Evolutionary conservation across 148 eudicot species (phyloP).

Genomic region (Silene uniflora): DNA sequence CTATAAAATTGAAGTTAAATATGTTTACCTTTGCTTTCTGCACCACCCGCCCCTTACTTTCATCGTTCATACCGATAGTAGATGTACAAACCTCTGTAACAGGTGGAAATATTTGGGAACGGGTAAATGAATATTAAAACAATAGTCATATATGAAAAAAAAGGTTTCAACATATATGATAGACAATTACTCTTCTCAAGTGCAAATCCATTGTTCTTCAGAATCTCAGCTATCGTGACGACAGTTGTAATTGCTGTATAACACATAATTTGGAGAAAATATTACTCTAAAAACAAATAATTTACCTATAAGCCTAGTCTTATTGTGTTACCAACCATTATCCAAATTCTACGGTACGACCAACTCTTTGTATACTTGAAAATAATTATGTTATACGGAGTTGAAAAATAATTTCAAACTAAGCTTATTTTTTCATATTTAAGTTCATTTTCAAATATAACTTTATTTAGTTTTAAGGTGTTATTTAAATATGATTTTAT

Average conservation of each 20-base stretch:
- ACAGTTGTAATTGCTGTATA: slow-evolving; percentile 77
- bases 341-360: too few species aligned
- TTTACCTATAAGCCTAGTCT: too few species aligned
- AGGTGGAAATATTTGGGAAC: background rate
- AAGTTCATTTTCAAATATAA: too few species aligned
- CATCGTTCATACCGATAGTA: slow-evolving; percentile 68
- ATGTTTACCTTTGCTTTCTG: slow-evolving; percentile 67
- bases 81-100: slow-evolving; percentile 61
- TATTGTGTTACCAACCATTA: too few species aligned
- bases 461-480: too few species aligned
- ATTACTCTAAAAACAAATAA: background rate
- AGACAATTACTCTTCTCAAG: slow-evolving; percentile 59
- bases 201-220: slow-evolving; percentile 84
- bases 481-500: too few species aligned
- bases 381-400: too few species aligned
- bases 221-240: slow-evolving; percentile 70
- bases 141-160: background rate
- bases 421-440: too few species aligned
- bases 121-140: background rate
- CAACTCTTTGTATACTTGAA: too few species aligned
- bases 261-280: background rate
- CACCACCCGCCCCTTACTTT: slow-evolving; percentile 59
- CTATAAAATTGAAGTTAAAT: background rate
- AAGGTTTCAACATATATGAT: background rate
- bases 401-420: too few species aligned